Evolutionary conservation across 192 early-diverging fungal species (phyloP).

Genomic region (Phlyctochytrium arcticum): DNA sequence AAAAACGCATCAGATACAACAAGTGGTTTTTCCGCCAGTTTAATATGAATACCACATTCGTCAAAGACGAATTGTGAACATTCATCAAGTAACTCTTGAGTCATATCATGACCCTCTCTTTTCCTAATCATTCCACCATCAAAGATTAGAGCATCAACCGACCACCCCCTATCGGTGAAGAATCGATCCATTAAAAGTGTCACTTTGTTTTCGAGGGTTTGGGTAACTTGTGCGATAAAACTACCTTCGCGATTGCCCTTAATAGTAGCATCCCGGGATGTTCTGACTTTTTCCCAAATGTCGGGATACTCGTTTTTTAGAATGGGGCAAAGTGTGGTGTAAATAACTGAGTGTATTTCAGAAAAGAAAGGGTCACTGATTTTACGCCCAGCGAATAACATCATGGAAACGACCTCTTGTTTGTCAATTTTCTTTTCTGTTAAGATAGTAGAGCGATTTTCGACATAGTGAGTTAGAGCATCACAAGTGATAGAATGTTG

Average conservation of each 20-base stretch:
- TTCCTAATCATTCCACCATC: background rate
- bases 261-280: background rate
- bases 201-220: background rate
- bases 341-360: background rate
- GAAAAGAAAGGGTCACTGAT: no score
- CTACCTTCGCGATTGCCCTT: background rate
- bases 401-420: background rate
- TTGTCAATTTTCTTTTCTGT: background rate
- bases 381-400: no score
- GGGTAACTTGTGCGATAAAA: background rate
- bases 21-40: background rate
- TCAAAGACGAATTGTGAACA: background rate
- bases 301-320: background rate
- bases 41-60: background rate
- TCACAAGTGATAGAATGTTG: no score
- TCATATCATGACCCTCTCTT: background rate
- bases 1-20: background rate
- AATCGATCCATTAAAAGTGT: background rate
- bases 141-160: background rate
- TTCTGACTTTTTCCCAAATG: background rate
- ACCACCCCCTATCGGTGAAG: background rate
- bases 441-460: background rate
- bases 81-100: background rate
- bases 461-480: background rate
- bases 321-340: background rate